A percentile compares a stretch with the other conserved stretches of the same genome.
These are phyloP conservation scores for Lentinula guzmanii DNA, from an alignment of 768 basidiomycete species.

Conservation along the genomic window DNA sequence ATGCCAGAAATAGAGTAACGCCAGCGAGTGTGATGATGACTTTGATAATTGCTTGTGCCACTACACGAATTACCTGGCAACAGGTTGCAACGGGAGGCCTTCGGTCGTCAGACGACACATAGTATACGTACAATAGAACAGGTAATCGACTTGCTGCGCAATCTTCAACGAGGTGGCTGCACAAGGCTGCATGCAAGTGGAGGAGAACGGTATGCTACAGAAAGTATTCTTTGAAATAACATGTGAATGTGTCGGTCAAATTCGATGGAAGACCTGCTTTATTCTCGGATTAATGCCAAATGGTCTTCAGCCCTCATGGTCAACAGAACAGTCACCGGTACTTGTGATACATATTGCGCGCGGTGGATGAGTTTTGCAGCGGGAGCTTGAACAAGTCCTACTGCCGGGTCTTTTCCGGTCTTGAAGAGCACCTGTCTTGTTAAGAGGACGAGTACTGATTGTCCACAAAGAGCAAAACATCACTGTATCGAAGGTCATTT, in stretches of 20 bases:
- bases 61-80: not conserved
- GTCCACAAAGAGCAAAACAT: too few relatives aligned
- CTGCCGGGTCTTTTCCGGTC: not conserved
- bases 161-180: not conserved
- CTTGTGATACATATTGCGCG: not conserved
- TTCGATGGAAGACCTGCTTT: not conserved
- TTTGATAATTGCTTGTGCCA: not conserved
- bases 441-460: too few relatives aligned
- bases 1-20: not conserved
- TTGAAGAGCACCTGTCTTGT: conserved; percentile 10
- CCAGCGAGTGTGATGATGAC: not conserved
- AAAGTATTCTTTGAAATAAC: not conserved
- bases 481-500: too few relatives aligned
- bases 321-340: not conserved
- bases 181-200: not conserved
- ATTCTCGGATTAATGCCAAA: too few relatives aligned
- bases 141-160: not conserved
- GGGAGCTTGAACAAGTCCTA: not conserved
- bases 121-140: not conserved
- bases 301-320: not conserved
- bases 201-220: not conserved
- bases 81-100: not conserved
- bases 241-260: not conserved
- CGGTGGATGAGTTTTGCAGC: not conserved
- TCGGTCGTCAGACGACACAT: not conserved